These are phyloP conservation scores for Blastobotrys apis DNA, from an alignment of 1,139 yeast genomes.

Conservation along the genomic window DNA sequence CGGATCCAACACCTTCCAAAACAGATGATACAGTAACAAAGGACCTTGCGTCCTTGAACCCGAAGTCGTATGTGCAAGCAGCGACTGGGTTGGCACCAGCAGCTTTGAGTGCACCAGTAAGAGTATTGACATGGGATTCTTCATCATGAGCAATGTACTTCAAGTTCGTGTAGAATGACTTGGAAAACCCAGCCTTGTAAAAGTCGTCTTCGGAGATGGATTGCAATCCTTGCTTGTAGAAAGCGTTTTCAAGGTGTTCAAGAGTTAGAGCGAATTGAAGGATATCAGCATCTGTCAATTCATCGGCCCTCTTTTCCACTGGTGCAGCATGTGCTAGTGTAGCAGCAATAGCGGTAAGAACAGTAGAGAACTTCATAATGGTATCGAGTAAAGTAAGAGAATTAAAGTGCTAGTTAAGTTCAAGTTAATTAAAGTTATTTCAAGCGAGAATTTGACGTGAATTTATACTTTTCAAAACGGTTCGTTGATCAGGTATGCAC, in stretches of 20 bases:
- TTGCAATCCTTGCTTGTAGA: conserved; percentile 18
- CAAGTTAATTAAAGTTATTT: too few species aligned
- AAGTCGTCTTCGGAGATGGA: conserved; percentile 18
- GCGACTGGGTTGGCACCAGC: conserved; percentile 19
- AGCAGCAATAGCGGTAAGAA: not conserved
- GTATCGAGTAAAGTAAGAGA: too few species aligned
- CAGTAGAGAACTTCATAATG: not conserved
- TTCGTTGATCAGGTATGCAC: too few species aligned
- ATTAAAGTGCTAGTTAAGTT: too few species aligned
- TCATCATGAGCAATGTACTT: conserved; percentile 17
- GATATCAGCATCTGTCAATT: conserved; percentile 19
- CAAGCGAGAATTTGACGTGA: too few species aligned
- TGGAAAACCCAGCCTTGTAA: conserved; percentile 18
- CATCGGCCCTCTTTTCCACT: conserved; percentile 9
- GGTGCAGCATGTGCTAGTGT: conserved; percentile 14
- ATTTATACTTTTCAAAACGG: too few species aligned
- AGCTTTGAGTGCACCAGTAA: conserved; percentile 10
- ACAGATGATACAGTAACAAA: conserved; percentile 20
- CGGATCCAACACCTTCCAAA: conserved; percentile 20
- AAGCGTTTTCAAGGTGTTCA: conserved; percentile 22
- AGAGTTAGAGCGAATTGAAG: conserved; percentile 23
- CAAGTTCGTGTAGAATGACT: conserved; percentile 18
- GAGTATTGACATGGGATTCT: conserved; percentile 12
- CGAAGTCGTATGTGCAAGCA: conserved; percentile 20
- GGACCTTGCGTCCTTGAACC: conserved; percentile 14